These are phyloP conservation scores for Beta corolliflora DNA, from an alignment of 179 eudicot species.

Conservation along the genomic window DNA sequence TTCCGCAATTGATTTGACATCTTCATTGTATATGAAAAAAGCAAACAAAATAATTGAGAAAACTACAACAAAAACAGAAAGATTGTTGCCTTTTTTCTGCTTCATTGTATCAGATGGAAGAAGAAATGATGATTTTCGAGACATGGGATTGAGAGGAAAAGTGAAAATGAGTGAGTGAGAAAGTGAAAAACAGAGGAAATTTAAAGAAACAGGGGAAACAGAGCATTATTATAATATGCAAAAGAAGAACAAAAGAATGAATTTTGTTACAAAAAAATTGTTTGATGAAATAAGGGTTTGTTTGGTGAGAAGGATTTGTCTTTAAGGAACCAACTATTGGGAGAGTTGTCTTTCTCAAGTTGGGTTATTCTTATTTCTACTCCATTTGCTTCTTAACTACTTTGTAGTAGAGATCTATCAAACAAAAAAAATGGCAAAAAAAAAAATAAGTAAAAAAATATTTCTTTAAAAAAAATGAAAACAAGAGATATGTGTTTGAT, in stretches of 20 bases:
- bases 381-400: slow-evolving; percentile 33
- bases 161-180: neutral
- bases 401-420: slow-evolving; percentile 1
- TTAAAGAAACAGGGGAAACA: slow-evolving; percentile 23
- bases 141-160: slow-evolving; percentile 19
- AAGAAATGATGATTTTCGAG: slow-evolving; percentile 19
- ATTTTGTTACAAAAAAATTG: neutral
- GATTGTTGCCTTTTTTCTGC: slow-evolving; percentile 43
- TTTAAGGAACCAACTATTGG: slow-evolving; percentile 25
- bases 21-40: slow-evolving; percentile 86
- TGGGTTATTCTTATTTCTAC: slow-evolving; percentile 23
- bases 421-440: neutral
- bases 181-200: slow-evolving; percentile 24
- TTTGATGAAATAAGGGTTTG: neutral
- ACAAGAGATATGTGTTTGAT: slow-evolving; percentile 6
- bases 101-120: slow-evolving; percentile 45
- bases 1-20: slow-evolving; percentile 79
- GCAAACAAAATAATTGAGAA: slow-evolving; percentile 70
- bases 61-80: slow-evolving; percentile 63
- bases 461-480: neutral
- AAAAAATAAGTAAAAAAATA: neutral
- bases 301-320: slow-evolving; percentile 31
- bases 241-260: neutral
- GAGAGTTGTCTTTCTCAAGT: slow-evolving; percentile 30
- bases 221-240: neutral